These are phyloP conservation scores for Alternaria triticimaculans DNA, from an alignment of 2,329 filamentous ascomycete genomes.

Conservation along the genomic window DNA sequence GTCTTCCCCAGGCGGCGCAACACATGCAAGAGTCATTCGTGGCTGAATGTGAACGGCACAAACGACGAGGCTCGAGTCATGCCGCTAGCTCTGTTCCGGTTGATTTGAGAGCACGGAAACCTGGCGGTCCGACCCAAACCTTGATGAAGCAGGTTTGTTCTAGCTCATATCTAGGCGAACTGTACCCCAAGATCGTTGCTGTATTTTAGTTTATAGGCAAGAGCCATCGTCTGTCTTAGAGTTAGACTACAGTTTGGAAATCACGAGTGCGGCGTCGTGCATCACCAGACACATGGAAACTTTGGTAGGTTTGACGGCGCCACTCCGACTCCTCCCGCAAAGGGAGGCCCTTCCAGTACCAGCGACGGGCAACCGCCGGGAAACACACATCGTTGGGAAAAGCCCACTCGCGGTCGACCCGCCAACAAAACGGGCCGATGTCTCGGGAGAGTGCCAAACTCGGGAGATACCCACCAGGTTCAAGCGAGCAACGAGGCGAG, in stretches of 20 bases:
- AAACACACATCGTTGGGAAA: slow-evolving; percentile 5
- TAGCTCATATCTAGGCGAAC: background rate
- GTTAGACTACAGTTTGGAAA: background rate
- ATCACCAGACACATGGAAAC: slow-evolving; percentile 6
- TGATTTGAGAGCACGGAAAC: slow-evolving; percentile 2
- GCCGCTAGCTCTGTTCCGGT: background rate
- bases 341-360: slow-evolving; percentile 9
- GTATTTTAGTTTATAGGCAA: background rate
- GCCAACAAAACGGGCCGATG: slow-evolving; percentile 20
- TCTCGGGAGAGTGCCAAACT: slow-evolving; percentile 16
- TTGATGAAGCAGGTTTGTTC: background rate
- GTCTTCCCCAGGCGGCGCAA: background rate
- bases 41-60: background rate
- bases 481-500: slow-evolving; percentile 18
- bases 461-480: slow-evolving; percentile 28
- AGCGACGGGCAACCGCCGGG: slow-evolving; percentile 2
- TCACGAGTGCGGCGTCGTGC: background rate
- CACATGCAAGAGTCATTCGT: background rate
- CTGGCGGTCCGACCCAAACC: slow-evolving; percentile 6
- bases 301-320: slow-evolving; percentile 7
- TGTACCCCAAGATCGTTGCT: background rate
- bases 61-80: slow-evolving; percentile 2
- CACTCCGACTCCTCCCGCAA: slow-evolving; percentile 15
- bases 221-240: background rate
- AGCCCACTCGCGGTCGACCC: slow-evolving; percentile 6